Evolutionary conservation across 768 basidiomycete genomes (phyloP).

Genomic region (Tephrocybe sp.): DNA sequence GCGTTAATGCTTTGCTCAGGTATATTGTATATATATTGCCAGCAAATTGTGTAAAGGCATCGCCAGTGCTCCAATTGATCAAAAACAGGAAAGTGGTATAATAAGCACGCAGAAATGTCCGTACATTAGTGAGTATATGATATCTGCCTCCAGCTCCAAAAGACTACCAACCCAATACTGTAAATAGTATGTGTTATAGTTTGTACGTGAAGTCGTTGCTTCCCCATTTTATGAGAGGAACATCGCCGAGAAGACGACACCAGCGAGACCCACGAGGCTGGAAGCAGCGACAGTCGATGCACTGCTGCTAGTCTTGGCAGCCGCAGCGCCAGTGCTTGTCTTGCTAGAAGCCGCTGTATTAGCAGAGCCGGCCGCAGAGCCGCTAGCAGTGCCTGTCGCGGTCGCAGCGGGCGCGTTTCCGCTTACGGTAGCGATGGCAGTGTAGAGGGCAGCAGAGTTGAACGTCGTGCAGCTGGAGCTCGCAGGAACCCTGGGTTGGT

Average conservation of each 20-base stretch:
- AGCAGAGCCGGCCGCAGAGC: neutral
- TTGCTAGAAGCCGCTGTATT: slow-evolving; percentile 6
- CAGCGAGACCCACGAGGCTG: slow-evolving; percentile 14
- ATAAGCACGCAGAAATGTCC: too few relatives aligned
- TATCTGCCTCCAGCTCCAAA: neutral
- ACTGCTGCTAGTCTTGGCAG: slow-evolving; percentile 13
- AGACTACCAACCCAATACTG: neutral
- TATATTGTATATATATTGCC: too few relatives aligned
- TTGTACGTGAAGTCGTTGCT: neutral
- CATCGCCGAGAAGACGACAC: slow-evolving; percentile 19
- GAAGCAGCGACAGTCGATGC: slow-evolving; percentile 10
- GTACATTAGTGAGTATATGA: too few relatives aligned
- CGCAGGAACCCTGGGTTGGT: slow-evolving; percentile 33
- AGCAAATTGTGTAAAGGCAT: too few relatives aligned
- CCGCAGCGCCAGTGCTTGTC: slow-evolving; percentile 6
- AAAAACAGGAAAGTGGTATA: too few relatives aligned
- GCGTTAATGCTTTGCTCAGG: too few relatives aligned
- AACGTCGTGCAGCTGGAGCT: slow-evolving; percentile 34
- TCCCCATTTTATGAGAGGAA: slow-evolving; percentile 17
- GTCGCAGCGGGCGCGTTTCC: slow-evolving; percentile 2
- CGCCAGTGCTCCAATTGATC: too few relatives aligned
- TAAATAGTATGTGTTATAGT: neutral
- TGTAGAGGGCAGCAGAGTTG: slow-evolving; percentile 28
- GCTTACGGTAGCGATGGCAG: slow-evolving; percentile 19
- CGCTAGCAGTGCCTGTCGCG: neutral